A percentile compares a stretch with the other conserved stretches of the same genome.
These are phyloP conservation scores for Cryptococcus wingfieldii DNA, from an alignment of 1,284 basidiomycete genomes.

Conservation along the genomic window DNA sequence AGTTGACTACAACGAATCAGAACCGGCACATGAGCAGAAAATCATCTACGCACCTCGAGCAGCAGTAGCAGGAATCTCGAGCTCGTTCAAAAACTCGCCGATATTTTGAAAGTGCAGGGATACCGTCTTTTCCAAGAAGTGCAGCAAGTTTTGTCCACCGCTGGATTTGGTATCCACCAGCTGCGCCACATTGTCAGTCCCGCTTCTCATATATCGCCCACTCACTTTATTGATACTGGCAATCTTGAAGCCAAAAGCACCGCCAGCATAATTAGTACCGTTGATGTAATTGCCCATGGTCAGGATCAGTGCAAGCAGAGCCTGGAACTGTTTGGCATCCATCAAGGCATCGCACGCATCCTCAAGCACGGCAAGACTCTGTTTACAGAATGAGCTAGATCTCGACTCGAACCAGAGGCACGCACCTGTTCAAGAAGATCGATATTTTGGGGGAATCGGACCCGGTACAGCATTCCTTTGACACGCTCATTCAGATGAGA, in stretches of 20 bases:
- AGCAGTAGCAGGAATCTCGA: conserved; percentile 83
- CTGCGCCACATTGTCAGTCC: conserved; percentile 49
- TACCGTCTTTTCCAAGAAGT: conserved; percentile 90
- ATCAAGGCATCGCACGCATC: conserved; percentile 72
- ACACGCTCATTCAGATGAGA: conserved; percentile 86
- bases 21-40: background rate
- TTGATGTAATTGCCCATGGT: conserved; percentile 98
- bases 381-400: conserved; percentile 12
- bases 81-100: conserved; percentile 82
- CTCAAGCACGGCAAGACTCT: conserved; percentile 75
- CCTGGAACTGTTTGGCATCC: conserved; percentile 76
- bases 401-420: conserved; percentile 40
- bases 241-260: conserved; percentile 94
- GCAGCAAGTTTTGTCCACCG: conserved; percentile 85
- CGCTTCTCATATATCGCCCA: background rate
- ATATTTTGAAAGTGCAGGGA: conserved; percentile 82
- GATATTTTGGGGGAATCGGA: conserved; percentile 78
- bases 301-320: conserved; percentile 70
- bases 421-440: conserved; percentile 55
- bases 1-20: conserved; percentile 20
- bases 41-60: conserved; percentile 65
- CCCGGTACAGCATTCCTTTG: conserved; percentile 88
- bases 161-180: conserved; percentile 96
- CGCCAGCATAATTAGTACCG: conserved; percentile 91
- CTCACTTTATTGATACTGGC: conserved; percentile 92